These are phyloP conservation scores for Rhynchospora breviuscula DNA, from an alignment of 176 grass and related monocot species.

Conservation along the genomic window DNA sequence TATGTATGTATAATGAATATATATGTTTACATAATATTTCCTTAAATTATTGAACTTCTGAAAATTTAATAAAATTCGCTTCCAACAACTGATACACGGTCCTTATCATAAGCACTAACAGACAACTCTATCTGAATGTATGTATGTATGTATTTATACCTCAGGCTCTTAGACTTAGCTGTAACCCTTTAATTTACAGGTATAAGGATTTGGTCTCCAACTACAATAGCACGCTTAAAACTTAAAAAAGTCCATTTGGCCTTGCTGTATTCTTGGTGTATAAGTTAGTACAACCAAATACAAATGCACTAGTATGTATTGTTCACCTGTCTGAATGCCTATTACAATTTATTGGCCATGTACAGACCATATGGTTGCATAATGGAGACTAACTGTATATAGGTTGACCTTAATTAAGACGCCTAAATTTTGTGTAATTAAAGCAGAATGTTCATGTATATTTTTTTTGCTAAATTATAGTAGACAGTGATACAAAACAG, in stretches of 20 bases:
- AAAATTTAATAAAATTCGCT: too few species aligned
- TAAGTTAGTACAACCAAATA: constrained; percentile 12
- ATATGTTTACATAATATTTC: too few species aligned
- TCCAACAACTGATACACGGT: too few species aligned
- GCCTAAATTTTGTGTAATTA: background rate
- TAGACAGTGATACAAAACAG: background rate
- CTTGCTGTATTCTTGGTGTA: background rate
- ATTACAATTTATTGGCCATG: background rate
- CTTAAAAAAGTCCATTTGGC: background rate
- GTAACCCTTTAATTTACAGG: constrained; percentile 16
- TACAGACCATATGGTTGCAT: background rate
- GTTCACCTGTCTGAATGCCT: background rate
- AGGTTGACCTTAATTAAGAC: background rate
- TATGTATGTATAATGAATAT: too few species aligned
- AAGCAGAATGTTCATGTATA: background rate
- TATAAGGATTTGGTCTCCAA: constrained; percentile 22
- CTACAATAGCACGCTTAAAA: background rate
- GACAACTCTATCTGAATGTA: background rate
- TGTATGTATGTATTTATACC: background rate
- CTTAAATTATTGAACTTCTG: too few species aligned
- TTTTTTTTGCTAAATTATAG: background rate
- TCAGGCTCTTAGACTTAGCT: constrained; percentile 23
- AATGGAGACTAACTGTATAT: background rate
- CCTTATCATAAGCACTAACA: background rate
- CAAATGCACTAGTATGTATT: background rate